Evolutionary conservation across 2,329 filamentous ascomycete species (phyloP).

Genomic region (Colletotrichum agaves): DNA sequence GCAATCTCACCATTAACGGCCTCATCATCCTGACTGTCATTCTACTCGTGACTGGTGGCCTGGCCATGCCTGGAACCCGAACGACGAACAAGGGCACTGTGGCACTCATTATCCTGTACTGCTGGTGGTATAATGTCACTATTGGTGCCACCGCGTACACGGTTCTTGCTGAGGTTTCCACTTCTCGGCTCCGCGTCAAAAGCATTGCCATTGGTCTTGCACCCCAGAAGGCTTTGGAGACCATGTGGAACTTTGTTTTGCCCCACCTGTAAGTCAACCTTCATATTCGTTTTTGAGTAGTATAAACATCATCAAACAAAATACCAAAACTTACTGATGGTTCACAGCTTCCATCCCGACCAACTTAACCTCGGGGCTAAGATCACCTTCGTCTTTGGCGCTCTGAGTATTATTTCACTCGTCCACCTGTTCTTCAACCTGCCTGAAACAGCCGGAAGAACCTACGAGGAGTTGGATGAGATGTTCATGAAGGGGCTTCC

Average conservation of each 20-base stretch:
- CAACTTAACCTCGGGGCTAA: constrained; percentile 50
- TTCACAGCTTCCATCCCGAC: constrained; percentile 39
- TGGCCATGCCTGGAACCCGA: constrained; percentile 38
- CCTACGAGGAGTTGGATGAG: constrained; percentile 44
- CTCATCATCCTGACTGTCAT: constrained; percentile 49
- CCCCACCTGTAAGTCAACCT: constrained; percentile 37
- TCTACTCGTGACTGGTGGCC: constrained; percentile 51
- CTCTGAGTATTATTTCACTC: constrained; percentile 44
- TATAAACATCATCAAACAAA: too few species aligned
- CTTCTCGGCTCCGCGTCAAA: constrained; percentile 51
- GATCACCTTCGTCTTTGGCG: constrained; percentile 54
- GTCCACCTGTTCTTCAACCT: constrained; percentile 49
- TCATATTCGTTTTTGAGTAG: too few species aligned
- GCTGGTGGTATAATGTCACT: constrained; percentile 52
- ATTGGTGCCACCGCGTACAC: constrained; percentile 54
- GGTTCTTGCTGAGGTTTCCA: constrained; percentile 51
- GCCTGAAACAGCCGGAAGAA: constrained; percentile 48
- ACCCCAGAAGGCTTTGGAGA: constrained; percentile 43
- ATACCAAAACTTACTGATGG: too few species aligned
- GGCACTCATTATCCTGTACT: constrained; percentile 51
- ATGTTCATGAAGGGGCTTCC: constrained; percentile 43
- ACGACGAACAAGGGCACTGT: constrained; percentile 45
- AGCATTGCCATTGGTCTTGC: constrained; percentile 53
- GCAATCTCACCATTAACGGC: constrained; percentile 50
- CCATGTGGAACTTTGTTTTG: constrained; percentile 36